Conservation (phyloP, 106 monocot genomes). For the Allium cepa region DNA sequence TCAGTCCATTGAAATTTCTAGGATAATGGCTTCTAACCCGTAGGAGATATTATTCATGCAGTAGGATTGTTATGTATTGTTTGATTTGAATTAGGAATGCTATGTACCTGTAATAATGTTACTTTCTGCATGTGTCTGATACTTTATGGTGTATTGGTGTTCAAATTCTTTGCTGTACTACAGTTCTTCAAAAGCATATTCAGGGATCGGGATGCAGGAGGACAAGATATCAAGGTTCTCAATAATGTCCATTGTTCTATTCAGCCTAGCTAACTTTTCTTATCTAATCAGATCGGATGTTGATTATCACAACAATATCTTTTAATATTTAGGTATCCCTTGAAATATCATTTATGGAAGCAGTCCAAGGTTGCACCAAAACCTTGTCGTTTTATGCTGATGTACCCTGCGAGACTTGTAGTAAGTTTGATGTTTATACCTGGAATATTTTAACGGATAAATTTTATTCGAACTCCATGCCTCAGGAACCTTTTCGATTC, state of each 20-base stretch:
- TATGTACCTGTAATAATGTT: too few relatives aligned
- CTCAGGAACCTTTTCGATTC: too few relatives aligned
- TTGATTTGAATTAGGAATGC: too few relatives aligned
- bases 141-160: background rate
- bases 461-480: too few relatives aligned
- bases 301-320: slow-evolving; percentile 1
- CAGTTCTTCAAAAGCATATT: slow-evolving; percentile 60
- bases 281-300: background rate
- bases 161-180: background rate
- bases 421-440: slow-evolving; percentile 35
- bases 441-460: background rate
- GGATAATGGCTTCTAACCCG: too few relatives aligned
- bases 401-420: slow-evolving; percentile 60
- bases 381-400: slow-evolving; percentile 47
- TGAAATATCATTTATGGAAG: slow-evolving; percentile 88
- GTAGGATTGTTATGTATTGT: too few relatives aligned
- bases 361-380: slow-evolving; percentile 68
- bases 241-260: background rate
- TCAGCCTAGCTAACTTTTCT: background rate
- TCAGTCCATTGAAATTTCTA: too few relatives aligned
- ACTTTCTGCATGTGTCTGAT: too few relatives aligned
- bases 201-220: slow-evolving; percentile 30
- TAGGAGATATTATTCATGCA: too few relatives aligned
- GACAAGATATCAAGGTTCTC: slow-evolving; percentile 61
- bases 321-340: slow-evolving; percentile 28